Evolutionary conservation across 805 yeast species (phyloP), one percentile per base, ranked within the genome.

Genomic region (Yarrowia keelungensis): DNA sequence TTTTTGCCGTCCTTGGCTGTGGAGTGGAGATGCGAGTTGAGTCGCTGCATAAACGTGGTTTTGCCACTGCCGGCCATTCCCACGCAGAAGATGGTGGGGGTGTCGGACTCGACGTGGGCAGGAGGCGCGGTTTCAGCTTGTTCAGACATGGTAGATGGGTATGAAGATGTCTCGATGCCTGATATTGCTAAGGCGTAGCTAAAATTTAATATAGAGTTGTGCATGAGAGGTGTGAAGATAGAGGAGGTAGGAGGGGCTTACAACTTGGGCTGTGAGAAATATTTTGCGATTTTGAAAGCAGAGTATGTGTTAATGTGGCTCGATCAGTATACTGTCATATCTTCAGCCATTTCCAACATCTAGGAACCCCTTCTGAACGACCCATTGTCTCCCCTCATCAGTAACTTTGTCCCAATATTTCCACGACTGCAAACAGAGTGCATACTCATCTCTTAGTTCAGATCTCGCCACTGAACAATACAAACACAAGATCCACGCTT

Each of bases 21-120:
- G 42, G 91, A 70, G 75, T 93, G 97, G 42, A 95, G 81, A 77
- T 95, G 97, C 0, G 97, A 86, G 79, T 94, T 94, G 70, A 95
- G 81, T 71, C 99, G 82, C 78, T 95, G 99, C 92, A 95, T 89
- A 77, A 95, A 95, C 10, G 99, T 95, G 80, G 99, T 94, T 79
- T 95, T 95, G 75, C 99, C 99, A 66, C 97, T 89, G 67, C 87
- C 87, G 76, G 91, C 89, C 89, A 86, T 86, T 69, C 89, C 89
- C 69, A 86, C 84, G 73, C 87, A 84, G n/a, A 85, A 78, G 46
- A 76, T 73, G 35, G 77, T 74, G 15, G 75, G 73, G 43, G 67
- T 47, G 39, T 59, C 42, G 45, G 56, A 62, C 50, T 62, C 67
- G 39, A 53, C 59, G 36, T 53, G 59, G 45, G 45, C 19, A 26